Base-by-base conservation (phyloP, 2,329 filamentous ascomycete species). In the Chaetomiaceae sp. region DNA sequence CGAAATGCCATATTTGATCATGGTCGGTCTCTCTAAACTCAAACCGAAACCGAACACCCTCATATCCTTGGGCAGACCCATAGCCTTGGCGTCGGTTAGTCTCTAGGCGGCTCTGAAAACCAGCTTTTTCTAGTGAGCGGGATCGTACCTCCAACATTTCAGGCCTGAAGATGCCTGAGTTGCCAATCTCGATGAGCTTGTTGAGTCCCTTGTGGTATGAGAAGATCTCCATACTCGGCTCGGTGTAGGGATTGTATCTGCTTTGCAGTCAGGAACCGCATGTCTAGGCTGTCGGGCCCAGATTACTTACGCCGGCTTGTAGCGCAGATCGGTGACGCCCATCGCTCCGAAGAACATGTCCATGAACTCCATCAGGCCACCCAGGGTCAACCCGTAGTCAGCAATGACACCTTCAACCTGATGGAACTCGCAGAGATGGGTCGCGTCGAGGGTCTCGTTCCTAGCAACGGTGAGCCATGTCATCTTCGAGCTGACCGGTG, bases 321-420 rank as follows among this genome's bases (percentile, higher is more conserved):
- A 99, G 66, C 89, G 86, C 60, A 99, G 80, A 65, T 79, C 75
- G 20, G 75, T 76, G 62, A 99, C 90, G 61, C 94, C 92, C 87
- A 97, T 96, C 78, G 96, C 95, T 58, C 78, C 79, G 73, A 97
- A 99, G 84, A 99, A 97, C 65, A 90, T 85, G 65, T 92, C 86
- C 80, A 97, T 91, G 76, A 97, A 73, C 82, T 80, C 88, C 50
- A 59, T 80, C 89, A 61, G 38, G 10, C 91, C 94, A 61, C 94
- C 94, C 16, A 97, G 81, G 0, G 92, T 95, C 58, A 99, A 78
- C 32, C 87, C 87, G 69, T 95, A 97, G 73, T 99, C 94, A 23
- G 94, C 94, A 73, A 99, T 97, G 46, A 99, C 92, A 71, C 94
- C 94, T 73, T 99, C 94, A 30, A 97, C 89, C 69, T 99, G 94